These are phyloP conservation scores for Suillus americanus DNA, from an alignment of 768 basidiomycete species.

Conservation along the genomic window DNA sequence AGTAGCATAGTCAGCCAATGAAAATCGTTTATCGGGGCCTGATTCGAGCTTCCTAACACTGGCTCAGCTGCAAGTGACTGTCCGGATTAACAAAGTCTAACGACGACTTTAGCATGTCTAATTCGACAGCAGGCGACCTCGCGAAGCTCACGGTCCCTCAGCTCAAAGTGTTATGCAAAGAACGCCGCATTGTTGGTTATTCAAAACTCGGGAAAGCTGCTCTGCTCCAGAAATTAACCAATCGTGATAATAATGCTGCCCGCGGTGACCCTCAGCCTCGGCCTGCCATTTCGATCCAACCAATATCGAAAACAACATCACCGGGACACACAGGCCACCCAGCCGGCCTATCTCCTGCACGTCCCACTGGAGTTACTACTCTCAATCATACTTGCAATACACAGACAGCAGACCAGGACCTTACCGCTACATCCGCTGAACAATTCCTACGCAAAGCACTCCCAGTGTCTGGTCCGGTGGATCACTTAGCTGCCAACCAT, in stretches of 20 bases:
- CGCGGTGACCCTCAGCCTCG: background rate
- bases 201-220: constrained; percentile 64
- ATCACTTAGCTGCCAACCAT: background rate
- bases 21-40: no score
- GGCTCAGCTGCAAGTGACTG: no score
- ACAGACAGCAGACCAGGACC: background rate
- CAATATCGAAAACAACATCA: background rate
- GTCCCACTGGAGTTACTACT: background rate
- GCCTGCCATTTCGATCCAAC: background rate
- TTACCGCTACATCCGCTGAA: background rate
- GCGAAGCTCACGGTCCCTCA: constrained; percentile 55
- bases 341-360: background rate
- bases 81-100: no score
- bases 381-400: background rate
- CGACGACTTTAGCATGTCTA: background rate
- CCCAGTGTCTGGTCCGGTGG: background rate
- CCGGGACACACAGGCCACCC: background rate
- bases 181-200: constrained; percentile 57
- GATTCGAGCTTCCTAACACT: no score
- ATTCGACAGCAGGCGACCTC: constrained; percentile 15
- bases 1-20: no score
- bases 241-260: background rate
- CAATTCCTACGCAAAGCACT: background rate
- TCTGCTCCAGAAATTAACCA: constrained; percentile 48
- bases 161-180: constrained; percentile 69